These are phyloP conservation scores for Aspergillus avenaceus DNA, from an alignment of 495 filamentous ascomycete genomes.

Conservation along the genomic window DNA sequence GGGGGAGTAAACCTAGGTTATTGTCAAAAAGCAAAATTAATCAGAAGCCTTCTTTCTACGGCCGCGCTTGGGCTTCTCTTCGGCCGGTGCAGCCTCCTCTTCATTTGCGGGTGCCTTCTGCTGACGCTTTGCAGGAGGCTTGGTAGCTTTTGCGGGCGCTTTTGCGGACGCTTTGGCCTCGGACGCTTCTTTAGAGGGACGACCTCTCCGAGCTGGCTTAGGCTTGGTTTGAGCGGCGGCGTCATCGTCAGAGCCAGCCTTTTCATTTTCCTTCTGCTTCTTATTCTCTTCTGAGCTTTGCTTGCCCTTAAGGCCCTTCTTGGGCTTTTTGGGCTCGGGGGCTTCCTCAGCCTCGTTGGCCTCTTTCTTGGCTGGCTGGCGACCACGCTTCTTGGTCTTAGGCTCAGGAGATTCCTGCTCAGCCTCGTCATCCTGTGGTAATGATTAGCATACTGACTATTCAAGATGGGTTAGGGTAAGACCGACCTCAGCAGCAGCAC, in stretches of 20 bases:
- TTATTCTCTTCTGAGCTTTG: conserved; percentile 4
- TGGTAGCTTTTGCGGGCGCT: conserved; percentile 3
- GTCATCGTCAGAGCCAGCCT: no score
- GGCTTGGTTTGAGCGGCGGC: neutral
- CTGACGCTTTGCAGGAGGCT: conserved; percentile 3
- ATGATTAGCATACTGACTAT: conserved; percentile 19
- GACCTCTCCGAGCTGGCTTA: conserved; percentile 8
- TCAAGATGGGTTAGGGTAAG: conserved; percentile 8
- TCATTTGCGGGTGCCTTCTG: conserved; percentile 4
- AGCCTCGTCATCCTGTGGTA: conserved; percentile 19
- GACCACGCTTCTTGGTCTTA: conserved; percentile 39
- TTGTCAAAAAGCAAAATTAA: neutral
- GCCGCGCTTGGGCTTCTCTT: conserved; percentile 30
- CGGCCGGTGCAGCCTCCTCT: conserved; percentile 3
- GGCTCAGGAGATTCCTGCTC: conserved; percentile 25
- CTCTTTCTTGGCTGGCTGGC: conserved; percentile 26
- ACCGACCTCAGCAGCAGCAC: conserved; percentile 23
- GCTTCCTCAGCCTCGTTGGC: conserved; percentile 21
- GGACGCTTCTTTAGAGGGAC: conserved; percentile 23
- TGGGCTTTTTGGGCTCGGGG: conserved; percentile 24
- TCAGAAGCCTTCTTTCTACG: conserved; percentile 24
- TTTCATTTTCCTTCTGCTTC: neutral
- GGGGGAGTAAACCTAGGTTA: neutral
- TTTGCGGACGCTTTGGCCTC: conserved; percentile 13
- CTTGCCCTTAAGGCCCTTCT: conserved; percentile 6